phyloP scores from a whole-genome alignment of 148 eudicot genomes.

The Selenicereus undatus region DNA sequence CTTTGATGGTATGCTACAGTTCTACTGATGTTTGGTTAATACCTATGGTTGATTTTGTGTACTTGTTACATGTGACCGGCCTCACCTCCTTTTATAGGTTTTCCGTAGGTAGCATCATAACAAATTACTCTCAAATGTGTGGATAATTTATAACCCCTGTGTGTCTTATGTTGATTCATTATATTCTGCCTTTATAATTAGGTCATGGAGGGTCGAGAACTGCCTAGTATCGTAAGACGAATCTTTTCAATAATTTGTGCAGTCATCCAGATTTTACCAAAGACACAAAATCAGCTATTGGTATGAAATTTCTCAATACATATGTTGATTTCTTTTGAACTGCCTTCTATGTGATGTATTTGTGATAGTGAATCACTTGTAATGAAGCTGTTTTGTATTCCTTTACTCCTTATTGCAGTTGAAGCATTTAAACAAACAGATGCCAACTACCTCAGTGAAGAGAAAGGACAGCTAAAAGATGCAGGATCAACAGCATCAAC shows the following conservation, averaged over 20 bases:
- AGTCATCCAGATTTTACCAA: slow-evolving; percentile 65
- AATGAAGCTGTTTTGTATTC: neutral
- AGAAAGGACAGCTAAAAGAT: slow-evolving; percentile 58
- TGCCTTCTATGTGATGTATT: neutral
- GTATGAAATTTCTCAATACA: slow-evolving; percentile 30
- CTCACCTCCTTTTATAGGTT: neutral
- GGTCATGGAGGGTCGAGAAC: slow-evolving; percentile 83
- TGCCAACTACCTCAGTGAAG: slow-evolving; percentile 52
- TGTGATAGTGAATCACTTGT: neutral
- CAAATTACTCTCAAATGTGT: neutral
- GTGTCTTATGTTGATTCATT: neutral
- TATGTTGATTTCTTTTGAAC: neutral
- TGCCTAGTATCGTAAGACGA: slow-evolving; percentile 75
- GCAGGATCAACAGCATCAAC: slow-evolving; percentile 91
- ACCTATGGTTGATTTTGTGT: neutral
- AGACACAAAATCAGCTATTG: slow-evolving; percentile 73
- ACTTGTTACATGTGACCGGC: neutral
- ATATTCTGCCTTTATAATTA: slow-evolving; percentile 16
- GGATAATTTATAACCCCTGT: neutral
- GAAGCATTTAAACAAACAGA: slow-evolving; percentile 71
- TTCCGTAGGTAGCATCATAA: neutral
- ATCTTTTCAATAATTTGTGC: slow-evolving; percentile 65
- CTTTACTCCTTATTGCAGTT: slow-evolving; percentile 35
- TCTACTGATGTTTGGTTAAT: neutral
- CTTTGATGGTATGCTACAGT: slow-evolving; percentile 58